A percentile compares a stretch with the other conserved stretches of the same genome.
Evolutionary conservation across 2,329 filamentous ascomycete species (phyloP).

Genomic region (Fulvia fulva): DNA sequence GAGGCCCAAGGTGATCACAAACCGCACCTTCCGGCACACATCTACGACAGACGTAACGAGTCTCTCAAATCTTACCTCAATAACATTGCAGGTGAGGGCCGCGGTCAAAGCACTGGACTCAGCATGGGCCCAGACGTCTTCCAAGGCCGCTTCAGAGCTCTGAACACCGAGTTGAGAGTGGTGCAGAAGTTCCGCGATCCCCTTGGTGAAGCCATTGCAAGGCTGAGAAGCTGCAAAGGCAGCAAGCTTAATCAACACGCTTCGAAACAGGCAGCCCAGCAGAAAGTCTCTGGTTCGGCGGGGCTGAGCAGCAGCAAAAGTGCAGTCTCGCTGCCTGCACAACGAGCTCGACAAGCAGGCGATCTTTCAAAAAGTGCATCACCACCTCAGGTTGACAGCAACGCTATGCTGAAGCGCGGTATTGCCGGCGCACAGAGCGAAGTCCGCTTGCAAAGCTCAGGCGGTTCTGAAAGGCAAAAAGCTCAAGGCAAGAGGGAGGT

Average conservation of each 20-base stretch:
- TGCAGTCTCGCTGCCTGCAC: constrained; percentile 19
- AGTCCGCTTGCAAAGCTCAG: background rate
- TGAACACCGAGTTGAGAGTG: constrained; percentile 32
- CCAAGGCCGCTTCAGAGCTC: constrained; percentile 33
- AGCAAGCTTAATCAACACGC: constrained; percentile 14
- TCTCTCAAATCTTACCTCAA: constrained; percentile 31
- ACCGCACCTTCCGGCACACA: constrained; percentile 29
- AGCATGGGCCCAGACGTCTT: constrained; percentile 32
- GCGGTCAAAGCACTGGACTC: constrained; percentile 8
- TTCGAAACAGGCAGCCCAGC: constrained; percentile 6
- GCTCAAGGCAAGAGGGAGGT: constrained; percentile 20
- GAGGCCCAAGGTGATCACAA: constrained; percentile 26
- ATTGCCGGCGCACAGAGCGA: background rate
- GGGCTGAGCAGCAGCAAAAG: constrained; percentile 21
- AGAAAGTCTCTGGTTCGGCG: constrained; percentile 3
- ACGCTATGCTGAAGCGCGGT: background rate
- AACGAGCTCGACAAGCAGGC: constrained; percentile 11
- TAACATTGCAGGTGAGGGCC: constrained; percentile 10
- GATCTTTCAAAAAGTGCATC: constrained; percentile 20
- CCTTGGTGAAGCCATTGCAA: constrained; percentile 27
- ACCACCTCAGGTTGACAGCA: constrained; percentile 13
- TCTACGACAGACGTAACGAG: constrained; percentile 34
- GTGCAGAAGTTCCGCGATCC: constrained; percentile 34
- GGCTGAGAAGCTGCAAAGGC: constrained; percentile 24
- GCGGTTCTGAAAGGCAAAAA: background rate